A percentile compares a stretch with the other conserved stretches of the same genome.
Evolutionary conservation across 768 basidiomycete species (phyloP).

Genomic region (Tephrocybe sp.): DNA sequence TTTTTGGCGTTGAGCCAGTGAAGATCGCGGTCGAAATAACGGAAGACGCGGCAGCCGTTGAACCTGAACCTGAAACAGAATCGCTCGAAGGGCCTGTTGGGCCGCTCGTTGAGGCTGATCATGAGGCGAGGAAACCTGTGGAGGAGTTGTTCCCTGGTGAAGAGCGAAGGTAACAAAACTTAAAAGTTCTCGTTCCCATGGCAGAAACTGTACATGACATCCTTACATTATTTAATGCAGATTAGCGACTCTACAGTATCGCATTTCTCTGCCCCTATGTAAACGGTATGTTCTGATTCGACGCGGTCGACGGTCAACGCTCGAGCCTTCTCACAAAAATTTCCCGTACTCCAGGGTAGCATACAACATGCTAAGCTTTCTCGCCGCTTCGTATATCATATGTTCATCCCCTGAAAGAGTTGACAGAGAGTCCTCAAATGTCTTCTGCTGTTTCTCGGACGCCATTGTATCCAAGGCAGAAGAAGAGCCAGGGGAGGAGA

Average conservation of each 20-base stretch:
- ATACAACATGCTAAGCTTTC: conserved; percentile 4
- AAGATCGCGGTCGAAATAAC: too few species aligned
- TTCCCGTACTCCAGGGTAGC: too few species aligned
- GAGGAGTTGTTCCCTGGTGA: conserved; percentile 14
- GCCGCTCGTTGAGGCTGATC: conserved; percentile 12
- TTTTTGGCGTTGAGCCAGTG: too few species aligned
- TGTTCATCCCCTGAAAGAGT: not conserved
- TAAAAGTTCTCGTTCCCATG: not conserved
- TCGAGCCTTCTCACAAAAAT: too few species aligned
- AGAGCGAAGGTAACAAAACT: conserved; percentile 2
- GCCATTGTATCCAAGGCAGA: not conserved
- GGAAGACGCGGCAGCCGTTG: too few species aligned
- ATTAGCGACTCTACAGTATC: too few species aligned
- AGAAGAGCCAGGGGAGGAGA: conserved; percentile 13
- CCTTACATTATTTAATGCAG: too few species aligned
- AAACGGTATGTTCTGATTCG: not conserved
- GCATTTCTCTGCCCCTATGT: too few species aligned
- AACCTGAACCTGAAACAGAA: too few species aligned
- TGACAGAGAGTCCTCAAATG: not conserved
- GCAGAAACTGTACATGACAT: conserved; percentile 4
- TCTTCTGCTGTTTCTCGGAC: not conserved
- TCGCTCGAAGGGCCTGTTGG: too few species aligned
- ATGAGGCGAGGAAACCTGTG: conserved; percentile 14
- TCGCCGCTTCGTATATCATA: conserved; percentile 1
- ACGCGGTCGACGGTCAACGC: too few species aligned